Evolutionary conservation across 148 eudicot genomes (phyloP), one percentile per base, ranked within the genome.

Genomic region (Heliamphora exappendiculata): DNA sequence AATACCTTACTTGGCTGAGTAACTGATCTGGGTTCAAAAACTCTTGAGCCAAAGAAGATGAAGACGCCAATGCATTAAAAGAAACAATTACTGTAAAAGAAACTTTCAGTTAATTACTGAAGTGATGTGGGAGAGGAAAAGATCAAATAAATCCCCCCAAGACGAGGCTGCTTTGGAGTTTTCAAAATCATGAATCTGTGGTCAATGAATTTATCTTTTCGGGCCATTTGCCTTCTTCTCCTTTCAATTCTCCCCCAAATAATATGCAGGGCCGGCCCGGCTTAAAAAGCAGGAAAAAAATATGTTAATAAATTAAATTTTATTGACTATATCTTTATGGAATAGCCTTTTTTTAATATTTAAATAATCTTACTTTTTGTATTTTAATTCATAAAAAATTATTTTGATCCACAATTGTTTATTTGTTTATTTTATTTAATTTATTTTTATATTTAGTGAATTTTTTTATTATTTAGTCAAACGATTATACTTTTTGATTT

Each of bases 141-240:
- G 8, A 76, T 66, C 62, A 66, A 49, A 67, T 26, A 68, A 77
- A 65, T 65, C 65, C 53, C 33, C 49, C 63, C 33, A 79, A 57
- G n/a, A 45, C 28, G 50, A 63, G 73, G 80, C 37, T 41, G 73
- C 76, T 76, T 65, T 78, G 80, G 78, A 77, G 76, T 44, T 47
- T 73, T 67, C 78, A 66, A 73, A 75, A 74, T 49, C 58, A 0
- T 42, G 36, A 60, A 50, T 42, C 75, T 47, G 22, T 24, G 76
- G 79, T 80, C 79, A 69, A 77, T 58, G 67, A 41, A 73, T 65
- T 59, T 29, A 49, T 62, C 53, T 28, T 41, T 67, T 66, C 12
- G 71, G 54, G 9, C 39, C 58, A 33, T 47, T 60, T 26, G 63
- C 49, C 67, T 51, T 54, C 28, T 50, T 47, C 57, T 45, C 72